A percentile compares a stretch with the other conserved stretches of the same genome.
Evolutionary conservation across 2,329 filamentous ascomycete genomes (phyloP).

Genomic region (Monosporascus sp.): DNA sequence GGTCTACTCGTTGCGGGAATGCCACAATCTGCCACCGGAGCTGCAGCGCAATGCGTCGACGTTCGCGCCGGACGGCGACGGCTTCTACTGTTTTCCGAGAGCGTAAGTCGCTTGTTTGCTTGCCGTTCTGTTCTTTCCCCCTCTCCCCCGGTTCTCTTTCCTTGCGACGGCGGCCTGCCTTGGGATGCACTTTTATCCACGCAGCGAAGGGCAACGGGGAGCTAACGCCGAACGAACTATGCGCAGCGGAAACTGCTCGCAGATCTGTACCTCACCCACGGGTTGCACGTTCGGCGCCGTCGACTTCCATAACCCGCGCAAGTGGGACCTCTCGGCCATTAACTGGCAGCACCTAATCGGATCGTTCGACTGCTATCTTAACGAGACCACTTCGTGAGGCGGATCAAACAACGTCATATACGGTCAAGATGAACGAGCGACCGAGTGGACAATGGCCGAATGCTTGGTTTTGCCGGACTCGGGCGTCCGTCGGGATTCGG

Average conservation of each 20-base stretch:
- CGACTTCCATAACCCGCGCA: constrained; percentile 39
- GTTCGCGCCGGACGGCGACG: constrained; percentile 46
- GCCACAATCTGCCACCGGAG: constrained; percentile 39
- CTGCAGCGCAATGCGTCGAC: constrained; percentile 39
- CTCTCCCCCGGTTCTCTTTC: background rate
- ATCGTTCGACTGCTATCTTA: constrained; percentile 32
- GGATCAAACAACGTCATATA: background rate
- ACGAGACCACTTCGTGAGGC: constrained; percentile 17
- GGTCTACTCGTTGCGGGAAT: constrained; percentile 38
- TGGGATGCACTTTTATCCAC: too few species aligned
- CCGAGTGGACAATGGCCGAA: background rate
- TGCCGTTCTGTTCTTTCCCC: background rate
- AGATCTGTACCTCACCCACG: constrained; percentile 43
- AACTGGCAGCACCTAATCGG: constrained; percentile 37
- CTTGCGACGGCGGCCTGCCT: too few species aligned
- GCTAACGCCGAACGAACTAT: constrained; percentile 1
- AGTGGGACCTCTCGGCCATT: constrained; percentile 41
- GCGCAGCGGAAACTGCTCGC: constrained; percentile 32
- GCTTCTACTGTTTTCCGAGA: constrained; percentile 43
- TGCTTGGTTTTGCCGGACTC: background rate
- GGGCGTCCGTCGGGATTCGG: background rate
- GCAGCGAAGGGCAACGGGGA: background rate
- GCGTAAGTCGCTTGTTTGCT: constrained; percentile 17
- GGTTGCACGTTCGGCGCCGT: constrained; percentile 48
- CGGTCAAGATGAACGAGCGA: background rate